These are phyloP conservation scores for Curvularia eragrostidis DNA, from an alignment of 2,329 filamentous ascomycete genomes.

Conservation along the genomic window DNA sequence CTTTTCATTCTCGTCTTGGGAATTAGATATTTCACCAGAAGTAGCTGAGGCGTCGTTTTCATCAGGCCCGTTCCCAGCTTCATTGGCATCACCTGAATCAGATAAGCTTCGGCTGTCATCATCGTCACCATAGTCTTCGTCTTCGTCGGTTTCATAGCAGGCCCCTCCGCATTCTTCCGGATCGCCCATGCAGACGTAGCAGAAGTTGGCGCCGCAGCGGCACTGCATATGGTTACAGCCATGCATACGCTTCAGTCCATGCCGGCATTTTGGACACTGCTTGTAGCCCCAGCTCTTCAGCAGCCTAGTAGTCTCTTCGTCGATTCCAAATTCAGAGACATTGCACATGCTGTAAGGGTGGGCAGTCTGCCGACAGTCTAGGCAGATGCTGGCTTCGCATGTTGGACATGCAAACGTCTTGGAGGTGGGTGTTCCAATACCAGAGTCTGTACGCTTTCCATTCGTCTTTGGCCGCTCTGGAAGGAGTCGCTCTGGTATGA, in stretches of 20 bases:
- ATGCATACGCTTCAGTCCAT: constrained; percentile 57
- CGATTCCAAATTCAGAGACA: constrained; percentile 39
- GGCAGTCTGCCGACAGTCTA: constrained; percentile 52
- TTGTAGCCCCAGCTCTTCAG: constrained; percentile 57
- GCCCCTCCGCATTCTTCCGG: constrained; percentile 43
- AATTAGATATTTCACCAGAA: background rate
- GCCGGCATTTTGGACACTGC: constrained; percentile 57
- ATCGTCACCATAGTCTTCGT: constrained; percentile 34
- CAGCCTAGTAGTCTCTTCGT: constrained; percentile 47
- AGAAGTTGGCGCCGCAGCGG: constrained; percentile 59
- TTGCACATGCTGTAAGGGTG: constrained; percentile 50
- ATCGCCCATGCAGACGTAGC: constrained; percentile 53
- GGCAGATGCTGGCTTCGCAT: constrained; percentile 55
- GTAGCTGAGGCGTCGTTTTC: background rate
- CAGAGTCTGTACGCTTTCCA: constrained; percentile 37
- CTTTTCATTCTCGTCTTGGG: background rate
- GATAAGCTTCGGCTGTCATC: constrained; percentile 24
- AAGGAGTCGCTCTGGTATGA: constrained; percentile 49
- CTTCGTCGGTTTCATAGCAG: constrained; percentile 32
- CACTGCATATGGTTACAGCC: constrained; percentile 60
- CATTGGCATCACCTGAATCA: constrained; percentile 20
- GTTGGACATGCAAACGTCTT: constrained; percentile 52
- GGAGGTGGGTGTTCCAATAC: constrained; percentile 31
- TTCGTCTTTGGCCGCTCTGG: constrained; percentile 18
- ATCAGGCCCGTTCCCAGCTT: constrained; percentile 13